phyloP scores from a whole-genome alignment of 176 grass and related monocot genomes.

The Avena sativa region DNA sequence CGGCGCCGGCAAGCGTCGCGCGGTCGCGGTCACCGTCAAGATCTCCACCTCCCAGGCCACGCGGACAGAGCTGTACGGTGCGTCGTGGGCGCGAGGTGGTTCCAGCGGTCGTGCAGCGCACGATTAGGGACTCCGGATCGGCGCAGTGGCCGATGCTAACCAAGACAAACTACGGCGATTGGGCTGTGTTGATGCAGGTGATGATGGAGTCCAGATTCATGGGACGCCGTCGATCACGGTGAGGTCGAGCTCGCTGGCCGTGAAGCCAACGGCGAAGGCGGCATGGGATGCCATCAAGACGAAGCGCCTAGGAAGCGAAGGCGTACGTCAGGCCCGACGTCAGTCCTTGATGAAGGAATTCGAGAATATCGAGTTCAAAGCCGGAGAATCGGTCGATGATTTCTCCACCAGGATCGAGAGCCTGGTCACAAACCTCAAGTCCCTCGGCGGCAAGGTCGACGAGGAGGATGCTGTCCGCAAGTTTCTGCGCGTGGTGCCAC shows the following conservation, averaged over 20 bases:
- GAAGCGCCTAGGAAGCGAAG: not conserved
- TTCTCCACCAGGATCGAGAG: too few relatives aligned
- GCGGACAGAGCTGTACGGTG: too few relatives aligned
- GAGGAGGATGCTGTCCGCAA: too few relatives aligned
- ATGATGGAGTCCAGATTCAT: not conserved
- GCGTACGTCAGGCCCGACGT: not conserved
- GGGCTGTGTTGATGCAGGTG: not conserved
- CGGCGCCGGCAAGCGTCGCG: too few relatives aligned
- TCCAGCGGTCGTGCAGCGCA: not conserved
- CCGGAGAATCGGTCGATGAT: not conserved
- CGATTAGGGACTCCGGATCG: not conserved
- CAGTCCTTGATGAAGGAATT: not conserved
- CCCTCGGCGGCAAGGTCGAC: too few relatives aligned
- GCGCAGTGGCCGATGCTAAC: not conserved
- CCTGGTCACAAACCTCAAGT: too few relatives aligned
- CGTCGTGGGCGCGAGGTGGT: not conserved
- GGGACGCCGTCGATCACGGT: not conserved
- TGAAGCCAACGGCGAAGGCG: not conserved
- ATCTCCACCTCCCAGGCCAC: too few relatives aligned
- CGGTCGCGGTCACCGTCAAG: too few relatives aligned
- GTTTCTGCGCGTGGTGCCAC: too few relatives aligned
- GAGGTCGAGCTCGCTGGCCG: not conserved
- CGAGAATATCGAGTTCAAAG: not conserved
- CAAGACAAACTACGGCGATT: not conserved
- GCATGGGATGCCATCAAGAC: not conserved